phyloP scores from a whole-genome alignment of 345 rosid genomes.

The Eucalyptus paniculata region DNA sequence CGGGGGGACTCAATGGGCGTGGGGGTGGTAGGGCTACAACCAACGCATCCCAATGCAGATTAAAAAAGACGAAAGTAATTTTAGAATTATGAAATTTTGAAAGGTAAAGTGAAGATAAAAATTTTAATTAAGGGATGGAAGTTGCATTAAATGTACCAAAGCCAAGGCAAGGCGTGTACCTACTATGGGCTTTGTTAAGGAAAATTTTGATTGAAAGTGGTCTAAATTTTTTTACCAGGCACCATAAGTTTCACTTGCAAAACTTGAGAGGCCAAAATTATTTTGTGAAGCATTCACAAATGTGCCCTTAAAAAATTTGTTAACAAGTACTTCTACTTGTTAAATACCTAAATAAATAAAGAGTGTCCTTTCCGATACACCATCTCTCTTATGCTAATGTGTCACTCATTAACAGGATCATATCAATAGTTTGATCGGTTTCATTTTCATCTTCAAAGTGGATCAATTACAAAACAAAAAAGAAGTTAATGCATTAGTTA shows the following conservation, averaged over 20 bases:
- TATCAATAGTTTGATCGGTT: neutral
- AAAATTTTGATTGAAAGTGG: neutral
- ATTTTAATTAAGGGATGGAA: neutral
- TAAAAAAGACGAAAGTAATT: neutral
- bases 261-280: neutral
- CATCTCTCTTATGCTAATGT: neutral
- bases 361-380: neutral
- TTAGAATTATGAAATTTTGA: neutral
- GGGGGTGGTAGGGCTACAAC: neutral
- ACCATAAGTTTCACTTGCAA: neutral
- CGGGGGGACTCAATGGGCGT: neutral
- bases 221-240: neutral
- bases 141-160: neutral
- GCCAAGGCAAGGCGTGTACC: neutral
- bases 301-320: neutral
- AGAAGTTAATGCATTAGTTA: neutral
- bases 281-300: neutral
- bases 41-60: neutral
- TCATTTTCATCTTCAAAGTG: neutral
- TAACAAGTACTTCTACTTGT: neutral
- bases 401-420: neutral
- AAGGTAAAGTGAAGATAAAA: neutral
- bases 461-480: neutral
- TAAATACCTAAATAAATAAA: neutral
- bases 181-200: neutral